These are phyloP conservation scores for Lentinula novae-zelandiae DNA, from an alignment of 1,284 basidiomycete genomes.

Conservation along the genomic window DNA sequence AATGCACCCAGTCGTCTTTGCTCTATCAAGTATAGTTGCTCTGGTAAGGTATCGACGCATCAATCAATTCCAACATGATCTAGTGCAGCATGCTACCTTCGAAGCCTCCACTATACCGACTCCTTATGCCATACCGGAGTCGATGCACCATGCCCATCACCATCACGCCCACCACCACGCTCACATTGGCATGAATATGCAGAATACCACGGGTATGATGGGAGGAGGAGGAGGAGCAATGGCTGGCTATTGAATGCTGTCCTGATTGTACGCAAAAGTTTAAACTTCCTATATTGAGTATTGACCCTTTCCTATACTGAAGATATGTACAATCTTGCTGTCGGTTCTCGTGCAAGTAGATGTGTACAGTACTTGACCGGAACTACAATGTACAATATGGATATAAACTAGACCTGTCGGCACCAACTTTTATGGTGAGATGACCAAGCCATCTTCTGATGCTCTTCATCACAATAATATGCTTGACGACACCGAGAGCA, in stretches of 20 bases:
- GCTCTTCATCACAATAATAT: constrained; percentile 24
- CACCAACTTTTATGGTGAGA: constrained; percentile 23
- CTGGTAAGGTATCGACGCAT: neutral
- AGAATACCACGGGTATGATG: neutral
- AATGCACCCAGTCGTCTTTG: neutral
- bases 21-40: neutral
- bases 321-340: too few relatives aligned
- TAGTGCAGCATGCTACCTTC: neutral
- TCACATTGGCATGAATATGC: neutral
- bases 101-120: neutral
- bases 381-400: neutral
- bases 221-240: neutral
- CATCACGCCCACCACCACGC: neutral
- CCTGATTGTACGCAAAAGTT: too few relatives aligned
- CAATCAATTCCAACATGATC: neutral
- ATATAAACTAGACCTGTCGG: neutral
- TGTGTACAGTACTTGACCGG: too few relatives aligned
- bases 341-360: too few relatives aligned
- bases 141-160: neutral
- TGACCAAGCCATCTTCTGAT: constrained; percentile 26
- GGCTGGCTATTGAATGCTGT: neutral
- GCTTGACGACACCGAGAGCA: constrained; percentile 23
- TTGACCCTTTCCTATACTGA: too few relatives aligned
- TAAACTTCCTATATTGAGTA: too few relatives aligned
- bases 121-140: neutral